Evolutionary conservation across 768 basidiomycete species (phyloP), one percentile per base, ranked within the genome.

Genomic region (Mycena crocata): DNA sequence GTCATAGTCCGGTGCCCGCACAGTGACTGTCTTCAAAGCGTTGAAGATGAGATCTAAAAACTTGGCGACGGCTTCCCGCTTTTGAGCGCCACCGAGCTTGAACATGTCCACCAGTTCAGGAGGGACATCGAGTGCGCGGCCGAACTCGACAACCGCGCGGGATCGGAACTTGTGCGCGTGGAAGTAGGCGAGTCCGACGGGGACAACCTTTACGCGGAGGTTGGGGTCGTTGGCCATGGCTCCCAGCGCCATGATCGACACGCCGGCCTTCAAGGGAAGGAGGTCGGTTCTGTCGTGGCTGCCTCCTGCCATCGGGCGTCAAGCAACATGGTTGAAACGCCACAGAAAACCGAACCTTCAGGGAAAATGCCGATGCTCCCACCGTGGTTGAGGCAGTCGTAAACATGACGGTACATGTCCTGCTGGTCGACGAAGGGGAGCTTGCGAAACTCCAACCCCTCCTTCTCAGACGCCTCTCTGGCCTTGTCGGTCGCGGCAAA

Each of bases 231-330:
- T 92, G 13, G 94, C 94, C 95, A 99, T 97, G 6, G 98, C 96
- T 28, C 98, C 98, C 12, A 99, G 86, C 26, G 98, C 96, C 96
- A 99, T 99, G 72, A 99, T 88, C 2, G 96, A 93, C 37, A 99
- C 96, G 6, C 98, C 98, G 31, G 98, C 98, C 80, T 99, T 99
- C 42, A 99, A 86, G 2, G 98, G 98, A 23, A 99, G 87, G 54
- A 99, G 86, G 78, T 99, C 96, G 12, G 94, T 96, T 42, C 98
- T 91, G 79, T 99, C 98, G 78, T 99, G 98, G 64, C 96, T 98
- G 61, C 98, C 98, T 71, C 98, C 96, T 98, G 17, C 39, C 14
- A 31, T 17, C 55, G 13, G 57, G 21, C 23, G 28, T 49, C 37
- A 40, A 21, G 23, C 31, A 28, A n/a, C 39, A 21, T 19, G 24